phyloP scores from a whole-genome alignment of 768 basidiomycete species.

The Hygrophorus russula region DNA sequence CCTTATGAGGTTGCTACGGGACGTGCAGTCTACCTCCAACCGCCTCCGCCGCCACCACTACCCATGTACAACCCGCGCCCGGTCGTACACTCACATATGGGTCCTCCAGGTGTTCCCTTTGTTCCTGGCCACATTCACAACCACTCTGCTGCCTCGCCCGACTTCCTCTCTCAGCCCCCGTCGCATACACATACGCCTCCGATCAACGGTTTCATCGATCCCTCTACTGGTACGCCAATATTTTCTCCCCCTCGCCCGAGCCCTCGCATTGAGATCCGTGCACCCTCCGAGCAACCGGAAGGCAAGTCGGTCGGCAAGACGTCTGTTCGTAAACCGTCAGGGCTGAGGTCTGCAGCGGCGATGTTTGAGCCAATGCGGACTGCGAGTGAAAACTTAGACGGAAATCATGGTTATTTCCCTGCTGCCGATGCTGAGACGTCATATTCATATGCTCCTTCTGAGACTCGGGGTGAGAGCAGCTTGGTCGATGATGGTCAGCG shows the following conservation, averaged over 20 bases:
- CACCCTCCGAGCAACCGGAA: slow-evolving; percentile 27
- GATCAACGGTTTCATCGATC: slow-evolving; percentile 53
- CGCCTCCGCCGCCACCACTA: slow-evolving; percentile 45
- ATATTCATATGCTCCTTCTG: slow-evolving; percentile 13
- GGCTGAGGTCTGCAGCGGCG: slow-evolving; percentile 39
- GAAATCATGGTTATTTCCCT: slow-evolving; percentile 2
- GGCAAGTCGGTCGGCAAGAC: slow-evolving; percentile 16
- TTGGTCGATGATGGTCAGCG: slow-evolving; percentile 11
- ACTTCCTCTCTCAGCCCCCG: slow-evolving; percentile 41
- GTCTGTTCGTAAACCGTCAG: slow-evolving; percentile 22
- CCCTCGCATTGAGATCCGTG: slow-evolving; percentile 65
- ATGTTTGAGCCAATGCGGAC: slow-evolving; percentile 36
- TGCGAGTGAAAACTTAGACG: slow-evolving; percentile 12
- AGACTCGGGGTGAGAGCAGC: slow-evolving; percentile 16
- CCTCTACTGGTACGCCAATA: slow-evolving; percentile 53
- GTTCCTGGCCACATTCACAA: slow-evolving; percentile 55
- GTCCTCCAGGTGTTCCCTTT: slow-evolving; percentile 37
- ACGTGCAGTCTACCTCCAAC: slow-evolving; percentile 62
- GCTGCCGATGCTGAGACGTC: background rate
- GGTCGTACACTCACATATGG: slow-evolving; percentile 42
- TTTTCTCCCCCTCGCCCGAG: slow-evolving; percentile 66
- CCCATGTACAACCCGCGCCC: slow-evolving; percentile 62
- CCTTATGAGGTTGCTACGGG: slow-evolving; percentile 79
- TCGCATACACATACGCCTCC: slow-evolving; percentile 55
- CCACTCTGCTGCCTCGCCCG: slow-evolving; percentile 47